phyloP scores from a whole-genome alignment of 257 asterid genomes.

The Striga asiatica region DNA sequence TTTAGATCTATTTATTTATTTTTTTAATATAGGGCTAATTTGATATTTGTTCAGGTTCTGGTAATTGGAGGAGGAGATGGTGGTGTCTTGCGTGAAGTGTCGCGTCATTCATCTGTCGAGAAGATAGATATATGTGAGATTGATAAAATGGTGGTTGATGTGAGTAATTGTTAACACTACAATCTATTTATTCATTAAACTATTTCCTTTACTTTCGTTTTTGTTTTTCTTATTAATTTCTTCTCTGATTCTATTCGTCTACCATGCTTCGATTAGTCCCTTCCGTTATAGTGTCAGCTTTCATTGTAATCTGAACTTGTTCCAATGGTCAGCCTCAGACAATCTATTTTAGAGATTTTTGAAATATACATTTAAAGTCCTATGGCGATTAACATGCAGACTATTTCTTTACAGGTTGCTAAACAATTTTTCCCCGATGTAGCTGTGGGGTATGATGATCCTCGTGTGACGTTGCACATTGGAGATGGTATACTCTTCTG shows the following conservation, averaged over 20 bases:
- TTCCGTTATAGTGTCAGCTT: no score
- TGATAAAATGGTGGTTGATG: constrained; percentile 87
- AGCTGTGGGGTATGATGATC: constrained; percentile 90
- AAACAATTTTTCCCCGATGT: constrained; percentile 81
- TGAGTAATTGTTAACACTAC: constrained; percentile 29
- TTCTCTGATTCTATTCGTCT: no score
- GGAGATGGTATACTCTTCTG: constrained; percentile 65
- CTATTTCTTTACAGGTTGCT: constrained; percentile 59
- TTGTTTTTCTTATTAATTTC: neutral
- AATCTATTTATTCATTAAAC: neutral
- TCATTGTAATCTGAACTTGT: no score
- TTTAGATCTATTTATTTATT: no score
- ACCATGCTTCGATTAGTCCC: no score
- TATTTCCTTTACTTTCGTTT: neutral
- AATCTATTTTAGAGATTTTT: no score
- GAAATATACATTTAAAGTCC: no score
- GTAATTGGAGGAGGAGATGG: constrained; percentile 99
- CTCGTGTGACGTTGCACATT: constrained; percentile 76
- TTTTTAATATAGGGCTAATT: neutral
- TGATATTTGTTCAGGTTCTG: constrained; percentile 47
- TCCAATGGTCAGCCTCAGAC: no score
- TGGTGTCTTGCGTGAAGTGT: constrained; percentile 91
- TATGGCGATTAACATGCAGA: no score
- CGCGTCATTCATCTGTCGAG: constrained; percentile 89
- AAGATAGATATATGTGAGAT: constrained; percentile 95